Base-by-base conservation (phyloP, 345 rosid species). In the Euphorbia tirucalli region DNA sequence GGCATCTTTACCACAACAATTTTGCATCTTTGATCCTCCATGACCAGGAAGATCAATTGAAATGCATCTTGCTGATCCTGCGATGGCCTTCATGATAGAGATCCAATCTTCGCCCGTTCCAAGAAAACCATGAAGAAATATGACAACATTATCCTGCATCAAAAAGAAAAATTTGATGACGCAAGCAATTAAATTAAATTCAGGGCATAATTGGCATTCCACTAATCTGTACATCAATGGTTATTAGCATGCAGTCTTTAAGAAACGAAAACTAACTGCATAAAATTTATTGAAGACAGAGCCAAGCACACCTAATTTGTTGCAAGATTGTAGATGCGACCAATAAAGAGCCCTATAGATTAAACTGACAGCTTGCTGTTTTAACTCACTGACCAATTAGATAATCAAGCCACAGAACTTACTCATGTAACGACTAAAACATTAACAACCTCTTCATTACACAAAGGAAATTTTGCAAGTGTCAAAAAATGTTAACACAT, bases 81-180 rank as follows among this genome's bases (percentile, higher is more conserved):
- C 87, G 72, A 89, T 43, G 52, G 88, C 85, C 74, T 87, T 88
- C 96, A 90, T 92, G 79, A 92, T 82, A 49, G 93, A 85, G 62
- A 89, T 80, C 98, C 98, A 94, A 63, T 94, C 98, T 79, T 87
- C 91, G 71, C 91, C 87, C 56, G 88, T 87, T 80, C 98, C 97
- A 27, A 94, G 93, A 82, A 94, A 90, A 52, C 97, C 97, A 74
- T 94, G 98, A 48, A 94, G 92, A 79, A 92, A 91, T 49, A 94
- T 18, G 66, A 82, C 73, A 54, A 87, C 78, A 78, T 74, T 79
- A 43, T 81, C 87, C 96, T 94, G 88, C 69, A 80, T 49, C 48
- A 60, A 41, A 41, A 41, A 52, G 49, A 21, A 73, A 52, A 76
- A 66, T 11, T 9, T 10, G 27, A 25, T 13, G 30, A 22, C 60